Evolutionary conservation across 768 basidiomycete species (phyloP).

Genomic region (Boletus rubescentipes): DNA sequence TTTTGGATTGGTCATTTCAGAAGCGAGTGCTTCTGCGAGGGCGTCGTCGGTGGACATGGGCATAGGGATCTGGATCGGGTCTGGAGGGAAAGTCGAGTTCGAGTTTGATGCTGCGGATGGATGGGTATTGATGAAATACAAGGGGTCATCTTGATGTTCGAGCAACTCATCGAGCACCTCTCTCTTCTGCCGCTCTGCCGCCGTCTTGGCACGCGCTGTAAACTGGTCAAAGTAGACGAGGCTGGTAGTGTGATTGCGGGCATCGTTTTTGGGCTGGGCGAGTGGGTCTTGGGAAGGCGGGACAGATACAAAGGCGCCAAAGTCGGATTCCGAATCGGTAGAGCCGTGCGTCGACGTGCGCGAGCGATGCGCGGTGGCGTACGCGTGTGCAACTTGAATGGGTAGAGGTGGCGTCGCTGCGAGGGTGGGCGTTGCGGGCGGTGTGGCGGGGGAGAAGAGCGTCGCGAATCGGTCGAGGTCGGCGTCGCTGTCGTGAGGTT

Average conservation of each 20-base stretch:
- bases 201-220: constrained; percentile 52
- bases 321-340: constrained; percentile 55
- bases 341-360: constrained; percentile 23
- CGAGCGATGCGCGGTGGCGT: neutral
- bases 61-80: constrained; percentile 33
- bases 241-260: constrained; percentile 27
- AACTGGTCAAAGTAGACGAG: constrained; percentile 62
- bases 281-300: constrained; percentile 51
- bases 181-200: constrained; percentile 51
- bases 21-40: constrained; percentile 40
- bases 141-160: constrained; percentile 65
- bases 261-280: neutral
- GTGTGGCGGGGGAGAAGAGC: constrained; percentile 43
- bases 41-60: constrained; percentile 35
- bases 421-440: constrained; percentile 25
- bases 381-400: neutral
- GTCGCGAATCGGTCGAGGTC: constrained; percentile 42
- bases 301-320: constrained; percentile 63
- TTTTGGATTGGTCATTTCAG: constrained; percentile 20
- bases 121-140: constrained; percentile 50
- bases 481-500: constrained; percentile 18
- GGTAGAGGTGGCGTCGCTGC: neutral
- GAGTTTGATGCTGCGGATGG: neutral
- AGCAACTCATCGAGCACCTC: constrained; percentile 64
- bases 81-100: constrained; percentile 17